Percentiles rank a stretch among this genome's conserved stretches.
These are phyloP conservation scores for Boletus sp. DNA, from an alignment of 768 basidiomycete genomes.

Conservation along the genomic window DNA sequence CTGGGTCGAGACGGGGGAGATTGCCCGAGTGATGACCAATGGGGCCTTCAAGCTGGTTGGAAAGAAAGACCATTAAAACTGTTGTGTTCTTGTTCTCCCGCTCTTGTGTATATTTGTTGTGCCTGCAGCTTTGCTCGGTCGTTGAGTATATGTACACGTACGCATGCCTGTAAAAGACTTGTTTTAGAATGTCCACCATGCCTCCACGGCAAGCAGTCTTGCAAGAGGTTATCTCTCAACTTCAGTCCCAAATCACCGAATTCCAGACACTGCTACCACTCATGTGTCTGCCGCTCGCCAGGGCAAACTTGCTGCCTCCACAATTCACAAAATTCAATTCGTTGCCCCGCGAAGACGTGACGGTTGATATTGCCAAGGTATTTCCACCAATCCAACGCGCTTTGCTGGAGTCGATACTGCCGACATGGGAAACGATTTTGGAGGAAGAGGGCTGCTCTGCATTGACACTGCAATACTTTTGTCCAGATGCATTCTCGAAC, in stretches of 20 bases:
- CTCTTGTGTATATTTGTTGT: not conserved
- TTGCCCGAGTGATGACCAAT: constrained; percentile 57
- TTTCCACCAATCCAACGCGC: constrained; percentile 62
- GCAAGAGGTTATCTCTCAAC: constrained; percentile 41
- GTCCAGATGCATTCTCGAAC: constrained; percentile 60
- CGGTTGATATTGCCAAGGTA: constrained; percentile 28
- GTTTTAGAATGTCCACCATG: constrained; percentile 7
- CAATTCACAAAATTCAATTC: constrained; percentile 46
- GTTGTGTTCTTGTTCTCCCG: not conserved
- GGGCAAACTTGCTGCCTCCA: constrained; percentile 58
- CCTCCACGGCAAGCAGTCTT: constrained; percentile 7
- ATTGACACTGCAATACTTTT: constrained; percentile 70
- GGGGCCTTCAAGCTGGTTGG: constrained; percentile 54
- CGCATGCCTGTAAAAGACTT: not conserved
- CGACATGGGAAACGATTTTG: constrained; percentile 64
- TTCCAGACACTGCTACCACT: constrained; percentile 52
- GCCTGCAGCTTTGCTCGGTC: not conserved
- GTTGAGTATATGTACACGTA: not conserved
- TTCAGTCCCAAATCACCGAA: constrained; percentile 49
- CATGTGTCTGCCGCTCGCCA: constrained; percentile 57
- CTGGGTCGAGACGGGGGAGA: constrained; percentile 47
- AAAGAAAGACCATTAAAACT: constrained; percentile 3
- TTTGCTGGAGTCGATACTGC: constrained; percentile 62
- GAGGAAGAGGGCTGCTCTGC: constrained; percentile 43
- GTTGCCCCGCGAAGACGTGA: constrained; percentile 26